phyloP scores from a whole-genome alignment of 257 asterid genomes.

The Gentiana dahurica region DNA sequence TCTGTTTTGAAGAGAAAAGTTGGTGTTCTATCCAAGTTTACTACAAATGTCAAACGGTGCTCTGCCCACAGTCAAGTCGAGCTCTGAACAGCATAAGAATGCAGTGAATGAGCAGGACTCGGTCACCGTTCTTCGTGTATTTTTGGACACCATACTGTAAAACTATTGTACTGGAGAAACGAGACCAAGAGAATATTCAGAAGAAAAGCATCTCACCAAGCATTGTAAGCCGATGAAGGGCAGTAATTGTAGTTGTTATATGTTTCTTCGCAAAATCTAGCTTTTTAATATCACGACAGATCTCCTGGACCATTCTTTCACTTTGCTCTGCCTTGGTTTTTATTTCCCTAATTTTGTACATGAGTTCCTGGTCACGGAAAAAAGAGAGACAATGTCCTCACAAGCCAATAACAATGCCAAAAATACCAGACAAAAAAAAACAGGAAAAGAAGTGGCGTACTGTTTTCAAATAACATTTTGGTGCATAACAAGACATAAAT shows the following conservation, averaged over 20 bases:
- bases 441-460: background rate
- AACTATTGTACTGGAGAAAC: background rate
- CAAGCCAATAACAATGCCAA: background rate
- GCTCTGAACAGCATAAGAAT: too few species aligned
- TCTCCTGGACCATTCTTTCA: conserved; percentile 99
- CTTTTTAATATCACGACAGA: conserved; percentile 97
- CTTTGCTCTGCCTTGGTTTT: conserved; percentile 98
- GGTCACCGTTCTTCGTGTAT: too few species aligned
- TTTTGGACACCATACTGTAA: too few species aligned
- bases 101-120: too few species aligned
- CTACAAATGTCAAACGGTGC: too few species aligned
- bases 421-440: background rate
- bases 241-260: conserved; percentile 91
- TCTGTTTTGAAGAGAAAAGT: too few species aligned
- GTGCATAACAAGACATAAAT: background rate
- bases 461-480: background rate
- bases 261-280: conserved; percentile 98
- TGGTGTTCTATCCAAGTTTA: too few species aligned
- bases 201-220: conserved; percentile 51
- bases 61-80: too few species aligned
- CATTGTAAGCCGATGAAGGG: conserved; percentile 99
- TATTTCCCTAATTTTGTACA: conserved; percentile 88
- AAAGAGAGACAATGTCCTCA: conserved; percentile 7
- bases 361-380: conserved; percentile 65
- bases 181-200: background rate